Evolutionary conservation across 2,329 filamentous ascomycete species (phyloP).

Genomic region (Diaporthe sp.): DNA sequence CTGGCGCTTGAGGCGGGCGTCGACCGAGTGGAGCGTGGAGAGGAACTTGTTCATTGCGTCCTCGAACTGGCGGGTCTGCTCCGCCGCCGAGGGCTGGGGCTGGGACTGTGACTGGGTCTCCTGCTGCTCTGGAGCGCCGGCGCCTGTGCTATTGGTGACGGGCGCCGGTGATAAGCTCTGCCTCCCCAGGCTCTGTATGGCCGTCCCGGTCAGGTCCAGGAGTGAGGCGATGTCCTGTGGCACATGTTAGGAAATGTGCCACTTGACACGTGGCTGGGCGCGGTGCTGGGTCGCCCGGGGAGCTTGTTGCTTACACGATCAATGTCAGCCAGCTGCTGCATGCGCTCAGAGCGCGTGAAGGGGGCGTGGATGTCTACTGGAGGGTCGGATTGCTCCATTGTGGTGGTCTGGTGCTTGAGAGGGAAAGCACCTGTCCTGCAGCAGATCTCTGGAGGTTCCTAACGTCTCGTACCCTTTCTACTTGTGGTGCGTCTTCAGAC

Average conservation of each 20-base stretch:
- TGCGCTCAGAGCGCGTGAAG: slow-evolving; percentile 82
- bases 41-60: slow-evolving; percentile 75
- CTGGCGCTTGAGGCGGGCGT: slow-evolving; percentile 79
- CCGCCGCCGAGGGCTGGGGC: slow-evolving; percentile 46
- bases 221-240: slow-evolving; percentile 59
- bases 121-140: slow-evolving; percentile 33
- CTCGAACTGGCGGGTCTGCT: slow-evolving; percentile 68
- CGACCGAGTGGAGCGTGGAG: slow-evolving; percentile 76
- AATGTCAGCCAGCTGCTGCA: slow-evolving; percentile 82
- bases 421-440: background rate
- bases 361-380: slow-evolving; percentile 51
- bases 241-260: slow-evolving; percentile 43
- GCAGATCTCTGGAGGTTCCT: background rate
- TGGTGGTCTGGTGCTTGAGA: background rate
- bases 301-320: slow-evolving; percentile 65
- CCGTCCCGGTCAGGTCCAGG: slow-evolving; percentile 62
- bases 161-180: slow-evolving; percentile 35
- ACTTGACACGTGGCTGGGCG: slow-evolving; percentile 32
- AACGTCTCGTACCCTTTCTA: background rate
- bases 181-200: slow-evolving; percentile 72
- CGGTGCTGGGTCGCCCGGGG: background rate
- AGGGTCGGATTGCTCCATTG: slow-evolving; percentile 33
- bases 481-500: background rate
- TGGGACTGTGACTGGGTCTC: slow-evolving; percentile 1
- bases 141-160: slow-evolving; percentile 44